Evolutionary conservation across 129 eudicot genomes (phyloP), one percentile per base, ranked within the genome.

Genomic region (Pittosporum tobira): DNA sequence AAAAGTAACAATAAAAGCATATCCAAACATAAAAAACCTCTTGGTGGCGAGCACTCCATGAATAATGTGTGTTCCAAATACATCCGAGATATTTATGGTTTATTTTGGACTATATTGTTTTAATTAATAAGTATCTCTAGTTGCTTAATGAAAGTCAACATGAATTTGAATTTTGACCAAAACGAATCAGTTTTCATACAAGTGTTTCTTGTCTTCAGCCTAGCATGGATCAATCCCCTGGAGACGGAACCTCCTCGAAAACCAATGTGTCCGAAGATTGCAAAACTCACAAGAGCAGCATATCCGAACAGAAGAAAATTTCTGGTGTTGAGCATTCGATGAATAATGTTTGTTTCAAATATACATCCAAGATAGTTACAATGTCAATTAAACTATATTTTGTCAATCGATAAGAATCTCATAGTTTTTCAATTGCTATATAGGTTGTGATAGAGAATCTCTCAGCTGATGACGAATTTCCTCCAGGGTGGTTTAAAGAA

Each of bases 371-470:
- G 40, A 34, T 34, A 34, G 13, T 34, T 34, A 34, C 10, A 12
- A 34, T 34, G 7, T 34, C 7, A 6, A 9, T 12, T 34, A 34
- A 34, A 48, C 30, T 59, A 1, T 1, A 13, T 55, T 22, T 3
- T 61, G n/a, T 11, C 19, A 46, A 4, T 62, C 42, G 38, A 48
- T 57, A 43, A 53, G 43, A 40, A 67, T 22, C 23, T 65, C 69
- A 66, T 59, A 66, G n/a, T n/a, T 8, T 50, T 63, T 51, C 66
- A 66, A 68, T 50, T 42, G n/a, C 57, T 71, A 7, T 73, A 21
- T 64, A 87, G 96, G 81, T 72, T 67, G 60, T 64, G 19, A n/a
- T 66, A 62, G 74, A 73, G 70, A 72, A 62, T 38, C 54, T 51
- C 30, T 37, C 76, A 1, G 82, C 61, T 47, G 2, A 12, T 47